Base-by-base conservation (phyloP, 2,329 filamentous ascomycete species). In the Ophiognomonia clavigignenti-juglandacearum region DNA sequence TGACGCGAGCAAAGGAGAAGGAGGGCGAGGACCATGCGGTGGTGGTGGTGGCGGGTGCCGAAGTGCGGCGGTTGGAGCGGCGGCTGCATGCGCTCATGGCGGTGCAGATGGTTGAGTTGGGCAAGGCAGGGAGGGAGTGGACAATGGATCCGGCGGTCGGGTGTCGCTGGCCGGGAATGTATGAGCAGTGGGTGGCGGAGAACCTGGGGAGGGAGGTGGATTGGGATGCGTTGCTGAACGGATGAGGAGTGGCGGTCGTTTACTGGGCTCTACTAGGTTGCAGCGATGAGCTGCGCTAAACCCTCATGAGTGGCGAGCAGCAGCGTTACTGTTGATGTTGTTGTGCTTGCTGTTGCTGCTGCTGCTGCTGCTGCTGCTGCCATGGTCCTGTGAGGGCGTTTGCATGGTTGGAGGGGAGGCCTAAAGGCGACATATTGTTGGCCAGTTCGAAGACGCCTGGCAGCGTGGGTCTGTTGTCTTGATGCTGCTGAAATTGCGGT, bases 11-110 rank as follows among this genome's bases (percentile, higher is more conserved):
- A n/a, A n/a, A n/a, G n/a, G n/a, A n/a, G n/a, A n/a, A n/a, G n/a
- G n/a, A n/a, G n/a, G n/a, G n/a, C n/a, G n/a, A n/a, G n/a, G n/a
- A n/a, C n/a, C n/a, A n/a, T n/a, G n/a, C n/a, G n/a, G n/a, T n/a
- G n/a, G n/a, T n/a, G n/a, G n/a, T n/a, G 80, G 64, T 52, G 65
- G 39, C 4, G 10, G 13, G 20, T 58, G 54, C 13, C 64, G 50
- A 27, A 61, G 48, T 20, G 16, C 39, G 19, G 32, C 22, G 41
- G 3, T 36, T 48, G 24, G 47, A 52, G 43, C 43, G 43, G 22
- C 46, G 36, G 23, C 43, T 49, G 27, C 40, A 47, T 26, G 19
- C 20, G 23, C 16, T 24, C 27, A 22, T 43, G 27, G n/a, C 16
- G 18, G 19, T 38, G 31, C 43, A 50, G 44, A 48, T 50, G 34